A percentile compares a stretch with the other conserved stretches of the same genome.
Evolutionary conservation across 2,329 filamentous ascomycete species (phyloP).

Genomic region (Hortaea werneckii): DNA sequence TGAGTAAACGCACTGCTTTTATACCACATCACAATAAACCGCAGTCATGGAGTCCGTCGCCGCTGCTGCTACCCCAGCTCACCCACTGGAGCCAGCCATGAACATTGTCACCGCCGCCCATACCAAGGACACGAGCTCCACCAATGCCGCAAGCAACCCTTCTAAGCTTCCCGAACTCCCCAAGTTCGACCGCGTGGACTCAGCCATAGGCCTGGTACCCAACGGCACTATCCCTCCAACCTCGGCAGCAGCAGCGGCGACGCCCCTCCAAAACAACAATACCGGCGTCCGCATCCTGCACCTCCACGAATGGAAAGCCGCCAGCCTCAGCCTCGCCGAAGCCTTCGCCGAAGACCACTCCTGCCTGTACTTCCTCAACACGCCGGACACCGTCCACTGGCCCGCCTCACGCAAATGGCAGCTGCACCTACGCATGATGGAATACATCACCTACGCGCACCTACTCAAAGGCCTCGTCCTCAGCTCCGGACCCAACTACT

Average conservation of each 20-base stretch:
- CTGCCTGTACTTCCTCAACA: conserved; percentile 63
- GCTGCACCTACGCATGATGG: conserved; percentile 66
- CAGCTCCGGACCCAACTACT: conserved; percentile 64
- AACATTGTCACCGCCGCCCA: conserved; percentile 10
- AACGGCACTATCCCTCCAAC: not conserved
- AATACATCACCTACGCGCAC: conserved; percentile 67
- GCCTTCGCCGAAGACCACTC: conserved; percentile 69
- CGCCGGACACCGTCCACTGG: conserved; percentile 54
- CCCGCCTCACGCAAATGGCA: conserved; percentile 62
- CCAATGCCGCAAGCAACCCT: not conserved
- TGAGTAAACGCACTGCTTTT: conserved; percentile 9
- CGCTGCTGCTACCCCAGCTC: conserved; percentile 18
- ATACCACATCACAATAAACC: conserved; percentile 29
- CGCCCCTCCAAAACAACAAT: not conserved
- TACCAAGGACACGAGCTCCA: not conserved
- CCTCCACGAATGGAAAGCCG: conserved; percentile 59
- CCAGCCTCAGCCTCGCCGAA: conserved; percentile 61
- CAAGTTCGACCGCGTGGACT: conserved; percentile 5
- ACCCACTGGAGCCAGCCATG: conserved; percentile 28
- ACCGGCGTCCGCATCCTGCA: conserved; percentile 50
- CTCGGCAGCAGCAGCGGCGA: not conserved
- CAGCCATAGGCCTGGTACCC: conserved; percentile 1
- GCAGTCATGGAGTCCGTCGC: conserved; percentile 37
- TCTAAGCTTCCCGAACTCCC: not conserved
- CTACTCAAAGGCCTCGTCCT: conserved; percentile 64